These are phyloP conservation scores for Exophiala aquamarina DNA, from an alignment of 2,329 filamentous ascomycete species.

Conservation along the genomic window DNA sequence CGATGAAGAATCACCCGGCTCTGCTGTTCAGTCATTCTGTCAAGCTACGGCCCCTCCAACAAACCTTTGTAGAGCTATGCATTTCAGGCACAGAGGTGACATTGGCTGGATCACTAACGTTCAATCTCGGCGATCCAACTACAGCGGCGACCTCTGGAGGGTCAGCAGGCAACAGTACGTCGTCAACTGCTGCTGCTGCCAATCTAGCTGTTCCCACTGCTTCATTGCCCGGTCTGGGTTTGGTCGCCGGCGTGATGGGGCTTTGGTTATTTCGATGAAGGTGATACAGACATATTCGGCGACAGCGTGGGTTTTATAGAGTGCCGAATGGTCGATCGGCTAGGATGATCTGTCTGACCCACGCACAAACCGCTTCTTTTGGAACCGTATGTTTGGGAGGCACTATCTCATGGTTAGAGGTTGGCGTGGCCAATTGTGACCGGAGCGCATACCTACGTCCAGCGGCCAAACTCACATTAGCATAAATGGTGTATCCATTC, in stretches of 20 bases:
- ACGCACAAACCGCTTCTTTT: constrained; percentile 14
- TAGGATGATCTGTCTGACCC: neutral
- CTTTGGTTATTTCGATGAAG: neutral
- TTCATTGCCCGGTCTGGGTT: constrained; percentile 15
- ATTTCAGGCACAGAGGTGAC: constrained; percentile 10
- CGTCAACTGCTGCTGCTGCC: constrained; percentile 6
- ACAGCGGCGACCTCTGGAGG: constrained; percentile 1
- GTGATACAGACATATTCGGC: neutral
- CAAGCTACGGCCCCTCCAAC: too few species aligned
- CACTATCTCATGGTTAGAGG: too few species aligned
- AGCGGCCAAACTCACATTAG: too few species aligned
- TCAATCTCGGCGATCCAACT: constrained; percentile 14
- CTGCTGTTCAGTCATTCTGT: too few species aligned
- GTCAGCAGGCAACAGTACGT: neutral
- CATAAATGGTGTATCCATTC: too few species aligned
- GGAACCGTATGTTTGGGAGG: neutral
- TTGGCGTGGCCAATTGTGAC: too few species aligned
- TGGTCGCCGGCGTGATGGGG: constrained; percentile 17
- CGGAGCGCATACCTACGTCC: too few species aligned
- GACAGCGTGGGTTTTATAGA: too few species aligned
- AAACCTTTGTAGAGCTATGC: constrained; percentile 6
- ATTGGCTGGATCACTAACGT: constrained; percentile 20
- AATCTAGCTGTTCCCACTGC: constrained; percentile 15
- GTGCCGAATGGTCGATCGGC: neutral
- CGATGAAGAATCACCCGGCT: too few species aligned